Percentiles rank a stretch among this genome's conserved stretches.
phyloP scores from a whole-genome alignment of 106 monocot species.

The Ottelia alismoides region DNA sequence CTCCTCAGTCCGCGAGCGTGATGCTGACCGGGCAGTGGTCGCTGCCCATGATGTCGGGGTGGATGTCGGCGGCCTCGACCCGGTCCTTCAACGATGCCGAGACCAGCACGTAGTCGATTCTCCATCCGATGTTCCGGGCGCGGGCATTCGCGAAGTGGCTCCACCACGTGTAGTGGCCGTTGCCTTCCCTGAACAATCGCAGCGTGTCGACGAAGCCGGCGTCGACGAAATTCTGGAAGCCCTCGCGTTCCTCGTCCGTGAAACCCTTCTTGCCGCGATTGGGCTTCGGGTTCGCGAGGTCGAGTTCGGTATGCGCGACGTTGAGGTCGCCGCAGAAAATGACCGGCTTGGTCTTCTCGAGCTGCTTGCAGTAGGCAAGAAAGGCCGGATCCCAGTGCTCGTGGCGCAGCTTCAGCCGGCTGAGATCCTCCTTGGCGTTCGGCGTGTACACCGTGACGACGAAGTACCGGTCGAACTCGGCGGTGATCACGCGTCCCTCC shows the following conservation, averaged over 20 bases:
- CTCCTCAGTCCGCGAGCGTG: too few relatives aligned
- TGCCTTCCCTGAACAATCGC: too few relatives aligned
- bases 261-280: not conserved
- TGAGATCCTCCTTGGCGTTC: not conserved
- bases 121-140: not conserved
- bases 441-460: not conserved
- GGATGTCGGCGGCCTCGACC: not conserved
- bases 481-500: not conserved
- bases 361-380: not conserved
- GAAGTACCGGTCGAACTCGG: not conserved
- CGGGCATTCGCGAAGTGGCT: not conserved
- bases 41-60: not conserved
- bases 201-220: too few relatives aligned
- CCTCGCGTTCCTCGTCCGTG: too few relatives aligned
- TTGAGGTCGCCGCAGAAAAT: not conserved
- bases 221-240: too few relatives aligned
- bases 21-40: not conserved
- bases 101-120: not conserved
- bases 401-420: not conserved
- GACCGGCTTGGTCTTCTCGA: not conserved
- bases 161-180: not conserved
- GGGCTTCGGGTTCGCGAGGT: not conserved
- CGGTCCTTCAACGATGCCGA: not conserved
- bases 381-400: not conserved
- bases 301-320: not conserved